A percentile compares a stretch with the other conserved stretches of the same genome.
Conservation (phyloP, 306 rosid genomes). For the Inga leiocalycina region DNA sequence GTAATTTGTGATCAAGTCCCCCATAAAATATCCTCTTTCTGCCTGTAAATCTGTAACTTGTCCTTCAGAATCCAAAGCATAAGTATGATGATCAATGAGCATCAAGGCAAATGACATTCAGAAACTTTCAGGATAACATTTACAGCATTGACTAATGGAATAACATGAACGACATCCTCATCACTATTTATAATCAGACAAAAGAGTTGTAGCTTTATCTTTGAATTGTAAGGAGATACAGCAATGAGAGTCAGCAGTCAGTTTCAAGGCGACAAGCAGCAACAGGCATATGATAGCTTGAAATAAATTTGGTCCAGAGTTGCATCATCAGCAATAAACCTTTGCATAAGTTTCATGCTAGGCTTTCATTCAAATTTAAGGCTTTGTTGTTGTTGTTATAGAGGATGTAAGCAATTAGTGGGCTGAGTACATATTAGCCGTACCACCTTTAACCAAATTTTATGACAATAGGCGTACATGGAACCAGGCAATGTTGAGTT, state of each 20-base stretch:
- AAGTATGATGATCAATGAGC: slow-evolving; percentile 7
- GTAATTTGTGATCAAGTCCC: slow-evolving; percentile 76
- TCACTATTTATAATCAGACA: not conserved
- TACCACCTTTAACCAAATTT: not conserved
- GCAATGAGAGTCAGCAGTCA: not conserved
- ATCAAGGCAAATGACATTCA: slow-evolving; percentile 18
- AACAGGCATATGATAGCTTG: not conserved
- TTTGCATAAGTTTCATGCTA: not conserved
- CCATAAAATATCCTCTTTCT: too few species aligned
- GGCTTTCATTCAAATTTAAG: not conserved
- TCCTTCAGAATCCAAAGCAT: slow-evolving; percentile 85
- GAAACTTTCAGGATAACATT: not conserved
- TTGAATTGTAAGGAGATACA: not conserved
- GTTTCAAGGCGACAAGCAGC: not conserved
- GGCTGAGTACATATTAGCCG: too few species aligned
- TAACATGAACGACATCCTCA: not conserved
- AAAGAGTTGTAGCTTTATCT: too few species aligned
- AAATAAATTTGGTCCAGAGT: not conserved
- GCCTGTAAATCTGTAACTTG: slow-evolving; percentile 66
- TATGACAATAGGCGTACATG: not conserved
- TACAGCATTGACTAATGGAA: not conserved
- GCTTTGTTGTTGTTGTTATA: too few species aligned
- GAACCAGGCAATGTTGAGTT: not conserved
- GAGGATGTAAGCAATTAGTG: too few species aligned
- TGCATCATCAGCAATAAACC: not conserved